These are phyloP conservation scores for Pseudocercospora ulei DNA, from an alignment of 2,329 filamentous ascomycete genomes.

Conservation along the genomic window DNA sequence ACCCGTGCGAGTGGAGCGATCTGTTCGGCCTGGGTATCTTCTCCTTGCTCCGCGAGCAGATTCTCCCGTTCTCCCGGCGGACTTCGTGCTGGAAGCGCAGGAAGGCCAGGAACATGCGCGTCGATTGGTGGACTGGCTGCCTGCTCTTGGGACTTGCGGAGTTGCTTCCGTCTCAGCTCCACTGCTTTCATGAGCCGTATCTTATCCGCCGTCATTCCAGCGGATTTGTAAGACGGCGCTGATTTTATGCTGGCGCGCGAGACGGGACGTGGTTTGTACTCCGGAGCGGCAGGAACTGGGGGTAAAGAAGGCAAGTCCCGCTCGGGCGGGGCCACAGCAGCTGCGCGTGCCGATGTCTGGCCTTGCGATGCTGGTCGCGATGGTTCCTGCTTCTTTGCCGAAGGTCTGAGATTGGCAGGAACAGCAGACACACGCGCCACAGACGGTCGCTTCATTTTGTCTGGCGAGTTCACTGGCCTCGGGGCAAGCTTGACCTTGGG, in stretches of 20 bases:
- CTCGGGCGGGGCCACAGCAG: slow-evolving; percentile 10
- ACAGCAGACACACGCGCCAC: slow-evolving; percentile 42
- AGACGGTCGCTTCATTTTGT: slow-evolving; percentile 46
- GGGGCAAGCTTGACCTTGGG: slow-evolving; percentile 85
- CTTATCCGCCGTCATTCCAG: slow-evolving; percentile 71
- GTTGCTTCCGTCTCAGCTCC: slow-evolving; percentile 77
- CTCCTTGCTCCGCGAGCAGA: slow-evolving; percentile 2
- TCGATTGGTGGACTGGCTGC: slow-evolving; percentile 8
- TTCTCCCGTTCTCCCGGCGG: background rate
- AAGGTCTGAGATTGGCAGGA: slow-evolving; percentile 25
- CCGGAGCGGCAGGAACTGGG: slow-evolving; percentile 32
- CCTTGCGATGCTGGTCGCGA: slow-evolving; percentile 35
- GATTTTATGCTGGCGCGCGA: slow-evolving; percentile 37
- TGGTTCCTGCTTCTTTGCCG: slow-evolving; percentile 28
- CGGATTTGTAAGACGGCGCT: slow-evolving; percentile 36
- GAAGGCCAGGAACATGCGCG: slow-evolving; percentile 20
- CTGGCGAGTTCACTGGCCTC: slow-evolving; percentile 53
- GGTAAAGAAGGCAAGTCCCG: slow-evolving; percentile 27
- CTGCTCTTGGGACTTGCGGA: slow-evolving; percentile 34
- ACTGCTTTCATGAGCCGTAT: slow-evolving; percentile 87
- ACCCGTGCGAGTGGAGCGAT: slow-evolving; percentile 12
- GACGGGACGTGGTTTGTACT: slow-evolving; percentile 31
- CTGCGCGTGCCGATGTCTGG: slow-evolving; percentile 9
- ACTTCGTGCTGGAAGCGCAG: slow-evolving; percentile 15
- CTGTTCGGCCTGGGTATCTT: background rate